Evolutionary conservation across 805 yeast genomes (phyloP), one percentile per base, ranked within the genome.

Genomic region (Kuraishia capsulata): DNA sequence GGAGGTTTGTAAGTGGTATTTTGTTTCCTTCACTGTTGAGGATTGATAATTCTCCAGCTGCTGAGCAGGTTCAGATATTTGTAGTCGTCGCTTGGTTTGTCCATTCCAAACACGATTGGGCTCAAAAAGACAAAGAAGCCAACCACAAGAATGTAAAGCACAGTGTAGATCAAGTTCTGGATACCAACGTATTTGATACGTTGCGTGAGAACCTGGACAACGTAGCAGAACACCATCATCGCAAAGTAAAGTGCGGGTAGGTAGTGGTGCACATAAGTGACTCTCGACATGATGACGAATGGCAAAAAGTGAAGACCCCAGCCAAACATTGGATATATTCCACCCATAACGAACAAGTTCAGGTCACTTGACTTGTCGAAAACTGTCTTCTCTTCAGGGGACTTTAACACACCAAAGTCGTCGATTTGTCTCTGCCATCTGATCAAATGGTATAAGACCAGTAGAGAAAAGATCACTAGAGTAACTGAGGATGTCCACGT

Each of bases 211-310:
- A 42, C 41, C 52, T 81, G 86, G 35, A 81, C 61, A 46, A 73
- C 62, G 58, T 76, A 83, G 40, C 75, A 76, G 48, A 77, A 69
- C 23, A 86, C 80, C 46, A 89, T 65, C 67, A 88, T 81, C 37
- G 97, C 97, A 65, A 90, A 90, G 63, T 84, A 90, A 45, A 89
- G 71, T 1, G 97, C 96, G 11, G 98, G 98, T 48, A 88, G 75
- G 61, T 90, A 90, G 59, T 90, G 98, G 62, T 90, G 98, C 25
- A 90, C 92, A 57, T 92, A 90, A 2, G 95, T 88, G 41, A 92
- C 97, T 67, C 98, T 83, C 10, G 94, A 88, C 98, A 90, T 90
- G 42, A 87, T 62, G 24, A 82, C 75, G 62, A 90, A 90, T 25
- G 98, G 97, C 52, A 84, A 54, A 61, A 69, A 90, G 61, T 90